These are phyloP conservation scores for Tricholoma flavovirens DNA, from an alignment of 768 basidiomycete species.

Conservation along the genomic window DNA sequence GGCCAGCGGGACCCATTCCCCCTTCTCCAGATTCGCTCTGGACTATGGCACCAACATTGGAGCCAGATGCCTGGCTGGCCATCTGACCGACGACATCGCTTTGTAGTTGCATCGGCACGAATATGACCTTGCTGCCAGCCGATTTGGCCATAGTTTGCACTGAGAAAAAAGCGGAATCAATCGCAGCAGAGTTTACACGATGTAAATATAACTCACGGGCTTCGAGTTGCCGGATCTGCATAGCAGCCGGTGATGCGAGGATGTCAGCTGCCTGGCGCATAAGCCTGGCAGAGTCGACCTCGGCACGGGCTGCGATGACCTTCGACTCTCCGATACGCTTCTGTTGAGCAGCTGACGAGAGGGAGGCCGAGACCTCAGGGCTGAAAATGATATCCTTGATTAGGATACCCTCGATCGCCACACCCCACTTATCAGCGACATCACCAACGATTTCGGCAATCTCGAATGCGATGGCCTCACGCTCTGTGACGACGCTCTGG, in stretches of 20 bases:
- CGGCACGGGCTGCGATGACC: conserved; percentile 92
- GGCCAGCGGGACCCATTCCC: conserved; percentile 35
- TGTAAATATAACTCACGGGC: conserved; percentile 41
- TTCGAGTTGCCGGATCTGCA: conserved; percentile 97
- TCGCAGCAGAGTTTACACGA: background rate
- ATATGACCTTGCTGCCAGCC: conserved; percentile 86
- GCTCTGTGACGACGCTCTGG: conserved; percentile 95
- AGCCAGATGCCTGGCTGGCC: conserved; percentile 22
- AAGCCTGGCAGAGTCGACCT: conserved; percentile 90
- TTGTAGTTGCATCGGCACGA: conserved; percentile 90
- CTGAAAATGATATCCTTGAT: conserved; percentile 95
- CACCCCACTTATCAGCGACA: conserved; percentile 94
- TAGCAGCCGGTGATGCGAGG: conserved; percentile 88
- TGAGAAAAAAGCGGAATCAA: conserved; percentile 12
- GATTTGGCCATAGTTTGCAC: conserved; percentile 93
- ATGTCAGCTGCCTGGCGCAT: conserved; percentile 98
- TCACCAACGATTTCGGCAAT: conserved; percentile 95
- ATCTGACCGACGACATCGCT: conserved; percentile 60
- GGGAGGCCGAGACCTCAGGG: conserved; percentile 79
- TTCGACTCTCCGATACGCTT: conserved; percentile 96
- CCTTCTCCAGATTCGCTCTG: conserved; percentile 36
- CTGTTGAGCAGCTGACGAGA: conserved; percentile 94
- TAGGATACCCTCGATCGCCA: conserved; percentile 92
- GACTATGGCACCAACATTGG: conserved; percentile 23
- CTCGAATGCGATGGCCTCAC: conserved; percentile 93